Evolutionary conservation across 2,329 filamentous ascomycete species (phyloP), one percentile per base, ranked within the genome.

Genomic region (Juglanconis juglandina): DNA sequence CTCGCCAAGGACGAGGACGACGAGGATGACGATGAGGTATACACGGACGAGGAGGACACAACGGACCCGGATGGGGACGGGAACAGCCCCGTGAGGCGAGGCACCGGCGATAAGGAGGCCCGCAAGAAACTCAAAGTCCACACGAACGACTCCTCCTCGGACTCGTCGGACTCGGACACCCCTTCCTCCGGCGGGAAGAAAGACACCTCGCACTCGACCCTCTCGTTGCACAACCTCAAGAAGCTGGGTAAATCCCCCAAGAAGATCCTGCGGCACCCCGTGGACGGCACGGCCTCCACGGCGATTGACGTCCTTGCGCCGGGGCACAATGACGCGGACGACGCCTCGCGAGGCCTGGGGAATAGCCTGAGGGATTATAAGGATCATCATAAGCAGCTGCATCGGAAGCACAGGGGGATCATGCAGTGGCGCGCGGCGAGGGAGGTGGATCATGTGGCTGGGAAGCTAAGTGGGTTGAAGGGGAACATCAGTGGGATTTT

Each of bases 381-480:
- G 68, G 77, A 79, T 60, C 77, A 86, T 65, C 76, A 80, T 64
- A 83, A 81, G 71, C 79, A 83, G 62, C 73, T 89, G 64, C 87
- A 90, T 71, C 76, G 87, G 53, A 81, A 83, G 68, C 86, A 92
- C 68, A 75, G 86, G 30, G 89, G 89, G 0, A 69, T 89, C 46
- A 92, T 92, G 89, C 89, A 92, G 73, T 92, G 87, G 85, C 75
- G 79, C n/a, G 77, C 75, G 13, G 76, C 76, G n/a, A 76, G 77
- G 71, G 81, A 68, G 81, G 72, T 77, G 62, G 78, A 81, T 66
- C 74, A 81, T 79, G 24, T 77, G 77, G 70, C 85, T 73, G 57
- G 73, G 60, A 82, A 87, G 67, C 64, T 79, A 9, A 76, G 75
- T 39, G 83, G 81, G 71, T 78, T 87, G 61, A 83, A 85, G 68